These are phyloP conservation scores for Suillus weaverae DNA, from an alignment of 768 basidiomycete species.

Conservation along the genomic window DNA sequence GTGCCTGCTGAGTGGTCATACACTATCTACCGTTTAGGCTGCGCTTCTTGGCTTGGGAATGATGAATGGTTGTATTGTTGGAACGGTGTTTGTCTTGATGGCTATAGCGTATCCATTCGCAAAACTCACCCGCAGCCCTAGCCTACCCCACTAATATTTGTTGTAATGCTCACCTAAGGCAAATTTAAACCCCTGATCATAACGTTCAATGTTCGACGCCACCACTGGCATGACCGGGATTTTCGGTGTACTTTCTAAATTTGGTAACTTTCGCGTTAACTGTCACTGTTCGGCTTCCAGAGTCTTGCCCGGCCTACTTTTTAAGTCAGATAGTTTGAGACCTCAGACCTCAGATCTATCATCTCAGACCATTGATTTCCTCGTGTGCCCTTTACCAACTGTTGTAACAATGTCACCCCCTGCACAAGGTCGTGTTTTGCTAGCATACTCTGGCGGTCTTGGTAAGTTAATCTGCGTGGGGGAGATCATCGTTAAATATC, in stretches of 20 bases:
- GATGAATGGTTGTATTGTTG: not conserved
- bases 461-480: conserved; percentile 53
- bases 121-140: not conserved
- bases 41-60: not conserved
- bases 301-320: not conserved
- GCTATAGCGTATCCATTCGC: not conserved
- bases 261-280: not conserved
- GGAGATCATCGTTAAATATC: not conserved
- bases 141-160: not conserved
- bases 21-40: not conserved
- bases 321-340: not conserved
- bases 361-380: not conserved
- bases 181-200: not conserved
- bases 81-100: not conserved
- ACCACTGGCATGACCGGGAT: not conserved
- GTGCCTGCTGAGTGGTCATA: not conserved
- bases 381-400: not conserved
- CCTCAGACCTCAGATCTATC: not conserved
- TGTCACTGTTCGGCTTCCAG: not conserved
- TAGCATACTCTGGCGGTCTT: conserved; percentile 98
- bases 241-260: not conserved
- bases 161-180: not conserved
- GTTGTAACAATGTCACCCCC: not conserved
- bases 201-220: not conserved
- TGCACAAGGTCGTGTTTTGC: conserved; percentile 77